Percentiles rank a stretch among this genome's conserved stretches.
phyloP scores from a whole-genome alignment of 441 rosid genomes.

The Arabidopsis hybrid region DNA sequence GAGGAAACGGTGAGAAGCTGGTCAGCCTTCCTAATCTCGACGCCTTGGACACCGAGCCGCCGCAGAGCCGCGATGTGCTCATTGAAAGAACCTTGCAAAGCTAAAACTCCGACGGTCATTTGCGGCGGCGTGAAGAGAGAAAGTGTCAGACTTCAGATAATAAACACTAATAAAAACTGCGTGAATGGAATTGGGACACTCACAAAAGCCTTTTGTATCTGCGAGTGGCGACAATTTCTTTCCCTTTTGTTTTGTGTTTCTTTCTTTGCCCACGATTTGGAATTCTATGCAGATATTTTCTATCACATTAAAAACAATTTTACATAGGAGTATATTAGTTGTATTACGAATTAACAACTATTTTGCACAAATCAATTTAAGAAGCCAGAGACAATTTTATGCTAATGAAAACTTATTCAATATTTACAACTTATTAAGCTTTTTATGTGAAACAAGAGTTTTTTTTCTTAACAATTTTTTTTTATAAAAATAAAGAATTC shows the following conservation, averaged over 20 bases:
- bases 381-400: too few relatives aligned
- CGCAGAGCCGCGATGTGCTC: slow-evolving; percentile 89
- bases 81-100: slow-evolving; percentile 95
- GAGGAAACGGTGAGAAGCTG: slow-evolving; percentile 75
- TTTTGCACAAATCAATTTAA: too few relatives aligned
- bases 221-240: slow-evolving; percentile 32
- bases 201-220: slow-evolving; percentile 6
- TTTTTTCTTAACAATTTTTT: too few relatives aligned
- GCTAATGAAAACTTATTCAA: too few relatives aligned
- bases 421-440: too few relatives aligned
- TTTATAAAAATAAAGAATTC: too few relatives aligned
- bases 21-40: slow-evolving; percentile 87
- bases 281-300: not conserved
- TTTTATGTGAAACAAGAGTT: too few relatives aligned
- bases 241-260: slow-evolving; percentile 38
- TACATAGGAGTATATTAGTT: too few relatives aligned
- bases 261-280: slow-evolving; percentile 36
- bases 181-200: slow-evolving; percentile 10
- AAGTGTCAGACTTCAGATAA: slow-evolving; percentile 3
- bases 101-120: slow-evolving; percentile 91
- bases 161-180: slow-evolving; percentile 25
- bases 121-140: slow-evolving; percentile 37
- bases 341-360: too few relatives aligned
- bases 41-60: slow-evolving; percentile 84
- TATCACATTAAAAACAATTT: too few relatives aligned